These are phyloP conservation scores for Boletus reticulatus DNA, from an alignment of 768 basidiomycete species.

Conservation along the genomic window DNA sequence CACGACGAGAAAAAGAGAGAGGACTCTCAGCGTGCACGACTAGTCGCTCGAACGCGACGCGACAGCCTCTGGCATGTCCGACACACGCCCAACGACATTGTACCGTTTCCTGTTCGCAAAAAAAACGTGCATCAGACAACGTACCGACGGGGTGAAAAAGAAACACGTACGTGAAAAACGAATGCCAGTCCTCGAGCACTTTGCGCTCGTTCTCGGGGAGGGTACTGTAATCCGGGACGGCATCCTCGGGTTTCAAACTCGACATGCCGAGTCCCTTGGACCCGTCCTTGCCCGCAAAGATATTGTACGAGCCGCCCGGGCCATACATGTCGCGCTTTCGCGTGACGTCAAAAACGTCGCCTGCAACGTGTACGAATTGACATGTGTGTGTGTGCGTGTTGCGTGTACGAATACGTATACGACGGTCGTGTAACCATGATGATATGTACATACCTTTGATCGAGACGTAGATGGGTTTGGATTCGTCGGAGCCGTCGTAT, in stretches of 20 bases:
- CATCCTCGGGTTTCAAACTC: slow-evolving; percentile 82
- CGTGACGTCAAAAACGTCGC: slow-evolving; percentile 88
- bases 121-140: too few species aligned
- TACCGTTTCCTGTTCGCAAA: slow-evolving; percentile 66
- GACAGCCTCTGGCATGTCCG: slow-evolving; percentile 46
- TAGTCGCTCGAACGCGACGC: background rate
- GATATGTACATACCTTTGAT: slow-evolving; percentile 68
- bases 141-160: too few species aligned
- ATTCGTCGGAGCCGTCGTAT: slow-evolving; percentile 66
- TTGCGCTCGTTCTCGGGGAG: slow-evolving; percentile 72
- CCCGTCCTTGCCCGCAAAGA: slow-evolving; percentile 95
- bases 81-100: slow-evolving; percentile 78
- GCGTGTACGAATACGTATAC: too few species aligned
- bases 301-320: slow-evolving; percentile 67
- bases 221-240: slow-evolving; percentile 79
- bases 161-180: slow-evolving; percentile 76
- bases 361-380: slow-evolving; percentile 25
- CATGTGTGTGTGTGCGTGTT: background rate
- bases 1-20: too few species aligned
- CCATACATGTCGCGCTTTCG: slow-evolving; percentile 89
- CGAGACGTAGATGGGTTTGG: slow-evolving; percentile 82
- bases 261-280: slow-evolving; percentile 88
- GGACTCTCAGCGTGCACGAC: too few species aligned
- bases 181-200: slow-evolving; percentile 85
- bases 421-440: too few species aligned